These are phyloP conservation scores for Jackrogersella minutella DNA, from an alignment of 495 filamentous ascomycete species.

Conservation along the genomic window DNA sequence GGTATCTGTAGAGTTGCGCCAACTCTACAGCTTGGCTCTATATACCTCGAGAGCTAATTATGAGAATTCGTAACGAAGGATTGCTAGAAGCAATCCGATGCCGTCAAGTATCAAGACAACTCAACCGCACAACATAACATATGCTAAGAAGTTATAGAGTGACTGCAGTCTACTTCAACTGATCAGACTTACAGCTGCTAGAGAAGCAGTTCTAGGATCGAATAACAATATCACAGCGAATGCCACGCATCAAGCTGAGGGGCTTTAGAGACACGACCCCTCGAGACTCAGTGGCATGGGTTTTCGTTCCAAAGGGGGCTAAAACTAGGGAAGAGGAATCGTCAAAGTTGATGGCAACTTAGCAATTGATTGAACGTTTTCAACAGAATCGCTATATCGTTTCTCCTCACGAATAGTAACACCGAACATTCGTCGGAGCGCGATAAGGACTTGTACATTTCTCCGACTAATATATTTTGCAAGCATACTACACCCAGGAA, in stretches of 20 bases:
- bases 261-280: neutral
- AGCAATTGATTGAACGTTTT: constrained; percentile 16
- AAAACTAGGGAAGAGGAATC: too few species aligned
- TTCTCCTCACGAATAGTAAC: constrained; percentile 19
- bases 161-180: constrained; percentile 7
- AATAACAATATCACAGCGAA: constrained; percentile 19
- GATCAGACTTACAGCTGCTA: neutral
- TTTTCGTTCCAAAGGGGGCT: constrained; percentile 17
- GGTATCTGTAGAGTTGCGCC: constrained; percentile 13
- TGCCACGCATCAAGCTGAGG: constrained; percentile 1
- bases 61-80: constrained; percentile 5
- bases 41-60: constrained; percentile 21
- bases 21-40: constrained; percentile 12
- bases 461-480: constrained; percentile 15
- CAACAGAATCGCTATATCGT: constrained; percentile 19
- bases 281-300: constrained; percentile 22
- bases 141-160: constrained; percentile 19
- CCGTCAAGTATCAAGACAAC: constrained; percentile 17
- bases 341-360: constrained; percentile 21
- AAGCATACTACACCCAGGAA: constrained; percentile 14
- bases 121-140: constrained; percentile 10
- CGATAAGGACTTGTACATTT: constrained; percentile 12
- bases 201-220: constrained; percentile 6
- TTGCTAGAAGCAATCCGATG: constrained; percentile 28
- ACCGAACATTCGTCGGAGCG: constrained; percentile 19